Evolutionary conservation across 768 basidiomycete genomes (phyloP).

Genomic region (Amanita pseudoporphyria): DNA sequence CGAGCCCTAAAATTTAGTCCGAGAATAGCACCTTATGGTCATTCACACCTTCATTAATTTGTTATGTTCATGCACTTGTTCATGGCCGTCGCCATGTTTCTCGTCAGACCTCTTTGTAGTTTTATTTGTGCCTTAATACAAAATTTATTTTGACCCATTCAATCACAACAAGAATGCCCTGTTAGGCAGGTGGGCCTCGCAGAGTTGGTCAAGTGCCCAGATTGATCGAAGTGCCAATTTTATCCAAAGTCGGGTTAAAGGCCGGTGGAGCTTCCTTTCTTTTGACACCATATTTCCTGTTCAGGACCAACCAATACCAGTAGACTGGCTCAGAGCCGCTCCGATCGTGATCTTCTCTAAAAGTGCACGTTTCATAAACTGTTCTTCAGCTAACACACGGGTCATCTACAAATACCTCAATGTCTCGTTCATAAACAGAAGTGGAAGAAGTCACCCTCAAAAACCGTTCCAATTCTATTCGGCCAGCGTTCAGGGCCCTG

Average conservation of each 20-base stretch:
- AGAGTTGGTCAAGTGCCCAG: neutral
- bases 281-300: slow-evolving; percentile 14
- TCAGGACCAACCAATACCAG: slow-evolving; percentile 31
- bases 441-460: slow-evolving; percentile 54
- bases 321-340: slow-evolving; percentile 39
- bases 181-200: neutral
- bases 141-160: slow-evolving; percentile 2
- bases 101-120: neutral
- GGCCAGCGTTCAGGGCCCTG: slow-evolving; percentile 81
- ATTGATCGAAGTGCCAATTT: neutral
- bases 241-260: neutral
- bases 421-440: slow-evolving; percentile 9
- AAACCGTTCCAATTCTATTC: slow-evolving; percentile 92
- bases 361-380: slow-evolving; percentile 93
- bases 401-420: slow-evolving; percentile 43
- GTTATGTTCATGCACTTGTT: neutral
- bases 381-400: slow-evolving; percentile 85
- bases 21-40: neutral
- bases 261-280: slow-evolving; percentile 8
- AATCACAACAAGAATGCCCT: neutral
- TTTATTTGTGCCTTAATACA: slow-evolving; percentile 4
- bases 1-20: neutral
- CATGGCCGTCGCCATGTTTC: neutral
- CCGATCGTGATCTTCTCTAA: slow-evolving; percentile 80
- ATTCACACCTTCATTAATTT: slow-evolving; percentile 1